phyloP scores from a whole-genome alignment of 805 yeast species.

The Saitoella complicata region DNA sequence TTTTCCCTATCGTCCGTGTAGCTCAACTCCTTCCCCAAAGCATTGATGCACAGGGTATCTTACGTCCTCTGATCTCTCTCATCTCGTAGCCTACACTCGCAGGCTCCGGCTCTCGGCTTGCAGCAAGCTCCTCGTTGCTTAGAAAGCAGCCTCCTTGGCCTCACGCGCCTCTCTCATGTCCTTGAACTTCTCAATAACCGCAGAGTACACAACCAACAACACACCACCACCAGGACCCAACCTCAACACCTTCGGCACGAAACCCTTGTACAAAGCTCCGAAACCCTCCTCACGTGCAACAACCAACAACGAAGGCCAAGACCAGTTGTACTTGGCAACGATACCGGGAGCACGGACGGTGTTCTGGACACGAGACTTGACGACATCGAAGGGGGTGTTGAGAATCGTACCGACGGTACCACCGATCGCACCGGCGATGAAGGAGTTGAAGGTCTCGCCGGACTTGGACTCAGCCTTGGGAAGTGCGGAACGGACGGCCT shows the following conservation, averaged over 20 bases:
- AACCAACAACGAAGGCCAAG: constrained; percentile 57
- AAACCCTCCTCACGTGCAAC: constrained; percentile 87
- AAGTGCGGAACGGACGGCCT: constrained; percentile 63
- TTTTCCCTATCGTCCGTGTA: too few species aligned
- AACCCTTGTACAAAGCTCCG: constrained; percentile 82
- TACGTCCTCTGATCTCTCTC: too few species aligned
- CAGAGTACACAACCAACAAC: constrained; percentile 85
- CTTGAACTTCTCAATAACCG: constrained; percentile 80
- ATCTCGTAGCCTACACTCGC: too few species aligned
- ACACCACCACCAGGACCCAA: constrained; percentile 99
- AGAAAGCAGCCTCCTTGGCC: too few species aligned
- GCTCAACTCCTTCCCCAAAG: too few species aligned
- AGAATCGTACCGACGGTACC: constrained; percentile 92
- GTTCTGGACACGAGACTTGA: constrained; percentile 87
- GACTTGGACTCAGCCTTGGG: constrained; percentile 59
- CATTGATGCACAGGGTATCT: too few species aligned
- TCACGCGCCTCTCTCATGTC: constrained; percentile 2
- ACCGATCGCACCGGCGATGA: constrained; percentile 87
- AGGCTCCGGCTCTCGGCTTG: too few species aligned
- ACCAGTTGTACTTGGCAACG: constrained; percentile 80
- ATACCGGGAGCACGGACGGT: constrained; percentile 52
- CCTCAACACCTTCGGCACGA: constrained; percentile 91
- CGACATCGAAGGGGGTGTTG: constrained; percentile 92
- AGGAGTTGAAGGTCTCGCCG: constrained; percentile 70
- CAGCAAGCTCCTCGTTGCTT: too few species aligned